Evolutionary conservation across 2,329 filamentous ascomycete genomes (phyloP).

Genomic region (Paecilomyces sp.): DNA sequence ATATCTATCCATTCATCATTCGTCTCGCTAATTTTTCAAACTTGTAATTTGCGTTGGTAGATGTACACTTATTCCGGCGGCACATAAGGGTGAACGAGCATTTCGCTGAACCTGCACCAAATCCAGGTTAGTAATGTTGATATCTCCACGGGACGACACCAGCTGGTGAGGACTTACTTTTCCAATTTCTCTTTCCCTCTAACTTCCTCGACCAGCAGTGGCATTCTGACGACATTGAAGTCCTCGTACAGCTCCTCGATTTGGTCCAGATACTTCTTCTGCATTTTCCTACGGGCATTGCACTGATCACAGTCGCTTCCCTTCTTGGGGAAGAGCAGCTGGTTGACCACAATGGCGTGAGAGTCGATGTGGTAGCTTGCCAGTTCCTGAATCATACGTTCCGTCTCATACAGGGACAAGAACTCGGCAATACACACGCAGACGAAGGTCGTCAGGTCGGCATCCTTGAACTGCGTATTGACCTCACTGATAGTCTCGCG

Average conservation of each 20-base stretch:
- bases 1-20: conserved; percentile 25
- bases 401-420: conserved; percentile 92
- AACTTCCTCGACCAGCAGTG: conserved; percentile 88
- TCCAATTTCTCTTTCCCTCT: conserved; percentile 90
- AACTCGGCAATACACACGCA: conserved; percentile 99
- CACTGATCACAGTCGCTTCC: conserved; percentile 89
- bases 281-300: conserved; percentile 91
- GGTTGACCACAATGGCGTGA: conserved; percentile 96
- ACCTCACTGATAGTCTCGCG: conserved; percentile 92
- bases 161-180: conserved; percentile 45
- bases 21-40: conserved; percentile 16
- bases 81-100: conserved; percentile 43
- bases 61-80: conserved; percentile 23
- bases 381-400: conserved; percentile 98
- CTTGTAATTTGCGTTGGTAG: conserved; percentile 9
- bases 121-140: conserved; percentile 9
- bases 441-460: conserved; percentile 91
- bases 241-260: conserved; percentile 98
- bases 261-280: conserved; percentile 98
- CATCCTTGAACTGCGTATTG: conserved; percentile 96
- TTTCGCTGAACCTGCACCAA: conserved; percentile 38
- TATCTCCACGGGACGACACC: not conserved
- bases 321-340: conserved; percentile 84
- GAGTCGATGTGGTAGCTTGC: conserved; percentile 91
- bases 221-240: conserved; percentile 99